A percentile compares a stretch with the other conserved stretches of the same genome.
Conservation (phyloP, 169 alveolate species). For the Babesia divergens region DNA sequence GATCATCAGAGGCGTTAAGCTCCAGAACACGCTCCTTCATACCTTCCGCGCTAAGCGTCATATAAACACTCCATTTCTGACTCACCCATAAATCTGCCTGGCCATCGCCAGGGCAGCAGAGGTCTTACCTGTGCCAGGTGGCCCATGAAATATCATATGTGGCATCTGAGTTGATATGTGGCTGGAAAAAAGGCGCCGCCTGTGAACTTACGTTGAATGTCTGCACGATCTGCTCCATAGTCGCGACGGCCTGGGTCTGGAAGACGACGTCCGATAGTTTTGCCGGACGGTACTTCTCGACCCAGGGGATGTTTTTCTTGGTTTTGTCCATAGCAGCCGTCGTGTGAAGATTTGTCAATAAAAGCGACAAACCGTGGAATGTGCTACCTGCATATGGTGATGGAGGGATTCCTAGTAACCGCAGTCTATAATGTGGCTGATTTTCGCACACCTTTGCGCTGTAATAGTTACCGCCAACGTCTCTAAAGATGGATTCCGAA, state of each 20-base stretch:
- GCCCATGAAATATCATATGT: conserved; percentile 94
- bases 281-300: conserved; percentile 82
- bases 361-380: background rate
- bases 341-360: background rate
- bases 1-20: conserved; percentile 98
- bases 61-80: background rate
- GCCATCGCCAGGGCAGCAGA: conserved; percentile 95
- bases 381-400: conserved; percentile 1
- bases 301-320: conserved; percentile 78
- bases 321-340: conserved; percentile 5
- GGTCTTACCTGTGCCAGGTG: conserved; percentile 99
- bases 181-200: background rate
- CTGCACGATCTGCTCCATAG: conserved; percentile 74
- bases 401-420: background rate
- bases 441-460: background rate
- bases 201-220: conserved; percentile 49
- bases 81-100: conserved; percentile 89
- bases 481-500: background rate
- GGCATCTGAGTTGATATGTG: conserved; percentile 78
- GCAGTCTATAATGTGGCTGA: conserved; percentile 11
- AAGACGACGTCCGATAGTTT: conserved; percentile 75
- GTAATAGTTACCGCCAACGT: background rate
- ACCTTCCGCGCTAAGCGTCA: conserved; percentile 74
- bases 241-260: conserved; percentile 77
- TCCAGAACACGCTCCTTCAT: conserved; percentile 93